phyloP scores from a whole-genome alignment of 2,329 filamentous ascomycete species.

The Epichloe uncinata region DNA sequence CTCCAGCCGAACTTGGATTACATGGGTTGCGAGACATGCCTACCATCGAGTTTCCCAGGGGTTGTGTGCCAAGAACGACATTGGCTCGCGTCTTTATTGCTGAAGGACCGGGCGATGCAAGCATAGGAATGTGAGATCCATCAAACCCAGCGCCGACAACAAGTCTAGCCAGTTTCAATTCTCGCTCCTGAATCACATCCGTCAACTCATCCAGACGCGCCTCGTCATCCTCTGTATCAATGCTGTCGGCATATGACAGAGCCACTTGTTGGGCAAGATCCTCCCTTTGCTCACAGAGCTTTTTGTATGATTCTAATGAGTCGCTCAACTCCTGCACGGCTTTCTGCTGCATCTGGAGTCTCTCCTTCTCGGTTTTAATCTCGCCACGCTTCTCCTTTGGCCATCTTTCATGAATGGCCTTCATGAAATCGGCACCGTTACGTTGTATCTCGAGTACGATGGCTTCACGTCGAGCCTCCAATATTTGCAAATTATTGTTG shows the following conservation, averaged over 20 bases:
- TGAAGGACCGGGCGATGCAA: constrained; percentile 6
- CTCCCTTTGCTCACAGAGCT: constrained; percentile 30
- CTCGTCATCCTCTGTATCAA: constrained; percentile 40
- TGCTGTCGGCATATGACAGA: constrained; percentile 35
- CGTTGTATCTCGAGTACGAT: constrained; percentile 30
- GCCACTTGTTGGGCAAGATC: constrained; percentile 32
- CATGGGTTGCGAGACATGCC: constrained; percentile 21
- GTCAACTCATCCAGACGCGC: constrained; percentile 34
- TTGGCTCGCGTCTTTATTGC: constrained; percentile 8
- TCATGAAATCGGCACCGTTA: constrained; percentile 35
- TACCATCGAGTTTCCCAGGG: constrained; percentile 15
- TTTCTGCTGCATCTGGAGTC: constrained; percentile 31
- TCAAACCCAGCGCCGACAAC: constrained; percentile 33
- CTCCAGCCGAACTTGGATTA: constrained; percentile 18
- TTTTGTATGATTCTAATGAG: constrained; percentile 29
- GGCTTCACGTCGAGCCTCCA: constrained; percentile 23
- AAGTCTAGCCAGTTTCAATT: constrained; percentile 26
- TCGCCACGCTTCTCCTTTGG: constrained; percentile 30
- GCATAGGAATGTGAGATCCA: constrained; percentile 24
- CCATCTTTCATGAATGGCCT: constrained; percentile 33
- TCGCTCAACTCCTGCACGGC: constrained; percentile 27
- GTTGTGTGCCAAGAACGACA: constrained; percentile 33
- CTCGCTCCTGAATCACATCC: constrained; percentile 29
- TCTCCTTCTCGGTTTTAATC: constrained; percentile 37
- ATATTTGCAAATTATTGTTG: constrained; percentile 14